These are phyloP conservation scores for Xylaria sp. DNA, from an alignment of 2,329 filamentous ascomycete species.

Conservation along the genomic window DNA sequence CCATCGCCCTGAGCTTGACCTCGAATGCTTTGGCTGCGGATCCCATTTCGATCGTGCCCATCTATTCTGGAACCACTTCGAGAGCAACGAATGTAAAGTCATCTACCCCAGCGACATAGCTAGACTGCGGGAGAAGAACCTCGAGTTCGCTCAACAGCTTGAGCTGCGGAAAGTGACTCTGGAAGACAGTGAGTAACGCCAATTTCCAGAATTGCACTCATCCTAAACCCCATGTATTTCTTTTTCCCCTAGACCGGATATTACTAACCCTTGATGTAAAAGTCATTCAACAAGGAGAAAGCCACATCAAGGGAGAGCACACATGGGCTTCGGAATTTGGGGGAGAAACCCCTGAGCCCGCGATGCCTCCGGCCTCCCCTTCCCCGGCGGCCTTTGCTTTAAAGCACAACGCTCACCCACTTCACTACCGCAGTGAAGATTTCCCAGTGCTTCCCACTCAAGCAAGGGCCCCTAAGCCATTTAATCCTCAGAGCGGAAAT, in stretches of 20 bases:
- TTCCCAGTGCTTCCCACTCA: conserved; percentile 21
- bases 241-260: background rate
- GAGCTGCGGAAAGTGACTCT: conserved; percentile 18
- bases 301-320: conserved; percentile 30
- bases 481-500: conserved; percentile 2
- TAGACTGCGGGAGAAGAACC: conserved; percentile 52
- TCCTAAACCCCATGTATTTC: background rate
- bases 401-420: conserved; percentile 20
- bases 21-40: conserved; percentile 61
- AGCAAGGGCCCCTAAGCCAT: background rate
- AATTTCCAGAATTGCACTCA: background rate
- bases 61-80: conserved; percentile 59
- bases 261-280: conserved; percentile 2
- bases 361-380: background rate
- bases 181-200: conserved; percentile 27
- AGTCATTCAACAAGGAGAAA: conserved; percentile 15
- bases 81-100: conserved; percentile 53
- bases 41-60: conserved; percentile 53
- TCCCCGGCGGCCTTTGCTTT: conserved; percentile 2
- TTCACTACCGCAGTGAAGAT: conserved; percentile 31
- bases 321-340: conserved; percentile 26
- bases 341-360: background rate
- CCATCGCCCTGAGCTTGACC: conserved; percentile 55
- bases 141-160: conserved; percentile 50
- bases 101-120: conserved; percentile 53